Base-by-base conservation (phyloP, 305 asterid genomes). In the Caryopteris hybrid region DNA sequence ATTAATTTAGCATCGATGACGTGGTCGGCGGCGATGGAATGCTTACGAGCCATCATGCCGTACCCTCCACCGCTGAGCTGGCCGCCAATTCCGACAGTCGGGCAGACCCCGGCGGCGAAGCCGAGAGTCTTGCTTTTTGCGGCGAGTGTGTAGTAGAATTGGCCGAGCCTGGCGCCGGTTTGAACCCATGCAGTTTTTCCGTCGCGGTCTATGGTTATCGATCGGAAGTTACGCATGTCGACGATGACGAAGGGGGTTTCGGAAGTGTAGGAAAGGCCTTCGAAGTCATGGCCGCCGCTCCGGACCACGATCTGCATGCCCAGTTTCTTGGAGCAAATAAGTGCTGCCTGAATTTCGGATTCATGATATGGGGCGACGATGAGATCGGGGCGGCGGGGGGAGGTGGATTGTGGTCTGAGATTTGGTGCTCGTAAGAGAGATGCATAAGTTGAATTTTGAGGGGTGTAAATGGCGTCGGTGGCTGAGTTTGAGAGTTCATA, bases 211-310 rank as follows among this genome's bases (percentile, higher is more conserved):
- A 62, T 47, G 0, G 61, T 29, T 29, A 72, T 36, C 13, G 81
- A 75, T 11, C 60, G 23, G 12, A 74, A 39, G 41, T 76, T 80
- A 56, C 60, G 58, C 80, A 80, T 38, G 66, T 82, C 80, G 18
- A 82, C 29, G 14, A 79, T 3, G 38, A 76, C 62, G 55, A 79
- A 82, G 6, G 84, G 87, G 31, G 16, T 63, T 2, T 31, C 27
- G 16, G 78, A 64, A 39, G 72, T 33, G 59, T 46, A 74, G 0
- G 82, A 70, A 63, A 73, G 72, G 6, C 83, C 86, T 50, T 76
- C 86, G 21, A 41, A 80, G 46, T 80, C 81, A 25, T 76, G 81
- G n/a, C 81, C 85, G 13, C 84, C 85, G 29, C 85, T 77, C 8
- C 74, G 59, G 20, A 74, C 59, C 23, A 78, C 62, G 12, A 78